Percentiles rank a stretch among this genome's conserved stretches.
These are phyloP conservation scores for Apiospora pterosperma DNA, from an alignment of 2,329 filamentous ascomycete species.

Conservation along the genomic window DNA sequence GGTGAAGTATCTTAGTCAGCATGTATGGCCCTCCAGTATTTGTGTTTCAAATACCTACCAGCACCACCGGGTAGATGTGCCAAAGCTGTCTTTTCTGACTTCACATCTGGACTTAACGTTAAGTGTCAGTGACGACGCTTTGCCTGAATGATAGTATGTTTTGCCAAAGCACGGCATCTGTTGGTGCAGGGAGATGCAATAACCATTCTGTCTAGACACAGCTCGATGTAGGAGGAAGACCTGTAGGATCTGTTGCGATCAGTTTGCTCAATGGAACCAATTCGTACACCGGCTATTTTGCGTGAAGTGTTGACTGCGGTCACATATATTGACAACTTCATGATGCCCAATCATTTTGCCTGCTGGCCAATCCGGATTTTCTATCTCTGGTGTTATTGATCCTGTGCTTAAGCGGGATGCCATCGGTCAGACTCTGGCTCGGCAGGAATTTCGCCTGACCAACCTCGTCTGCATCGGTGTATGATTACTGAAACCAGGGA, in stretches of 20 bases:
- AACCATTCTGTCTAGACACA: too few species aligned
- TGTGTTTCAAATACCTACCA: too few species aligned
- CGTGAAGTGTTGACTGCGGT: background rate
- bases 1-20: too few species aligned
- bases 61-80: background rate
- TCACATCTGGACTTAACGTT: background rate
- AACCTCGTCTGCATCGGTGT: background rate
- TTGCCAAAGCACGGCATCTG: background rate
- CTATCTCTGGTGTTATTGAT: background rate
- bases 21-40: too few species aligned
- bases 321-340: background rate
- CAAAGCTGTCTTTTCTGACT: background rate
- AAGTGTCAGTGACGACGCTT: background rate
- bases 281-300: background rate
- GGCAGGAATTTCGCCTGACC: background rate
- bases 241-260: background rate
- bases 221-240: background rate
- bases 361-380: background rate
- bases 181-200: background rate
- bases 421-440: background rate
- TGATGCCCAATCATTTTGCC: background rate
- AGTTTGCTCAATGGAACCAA: background rate
- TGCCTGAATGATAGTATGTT: background rate
- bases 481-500: background rate
- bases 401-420: too few species aligned